A percentile compares a stretch with the other conserved stretches of the same genome.
Evolutionary conservation across 495 filamentous ascomycete species (phyloP).

Genomic region (Penicillium cinerascens): DNA sequence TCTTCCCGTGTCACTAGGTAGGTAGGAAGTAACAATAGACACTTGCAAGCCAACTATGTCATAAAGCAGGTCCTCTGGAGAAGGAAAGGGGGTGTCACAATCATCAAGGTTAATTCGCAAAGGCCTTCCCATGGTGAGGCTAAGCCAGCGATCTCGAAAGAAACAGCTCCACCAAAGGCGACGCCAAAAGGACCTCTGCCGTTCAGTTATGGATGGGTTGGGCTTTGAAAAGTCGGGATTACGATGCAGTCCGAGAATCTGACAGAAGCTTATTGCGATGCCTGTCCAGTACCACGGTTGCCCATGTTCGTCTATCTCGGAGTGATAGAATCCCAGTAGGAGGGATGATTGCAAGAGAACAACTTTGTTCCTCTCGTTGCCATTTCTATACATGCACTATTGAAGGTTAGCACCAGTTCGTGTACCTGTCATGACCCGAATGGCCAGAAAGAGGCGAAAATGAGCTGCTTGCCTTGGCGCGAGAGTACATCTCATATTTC

Average conservation of each 20-base stretch:
- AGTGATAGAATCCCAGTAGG: slow-evolving; percentile 39
- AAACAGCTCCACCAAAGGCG: slow-evolving; percentile 42
- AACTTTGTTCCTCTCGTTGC: slow-evolving; percentile 33
- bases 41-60: slow-evolving; percentile 19
- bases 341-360: slow-evolving; percentile 38
- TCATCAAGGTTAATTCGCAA: slow-evolving; percentile 35
- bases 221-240: slow-evolving; percentile 13
- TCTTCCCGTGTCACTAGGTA: slow-evolving; percentile 21
- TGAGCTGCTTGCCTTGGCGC: slow-evolving; percentile 28
- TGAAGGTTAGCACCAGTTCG: not conserved
- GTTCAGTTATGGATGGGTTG: slow-evolving; percentile 19
- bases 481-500: slow-evolving; percentile 37
- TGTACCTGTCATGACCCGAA: not conserved
- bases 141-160: slow-evolving; percentile 38
- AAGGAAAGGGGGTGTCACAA: slow-evolving; percentile 29
- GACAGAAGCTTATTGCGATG: slow-evolving; percentile 31
- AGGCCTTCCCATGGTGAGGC: slow-evolving; percentile 34
- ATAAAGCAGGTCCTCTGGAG: slow-evolving; percentile 24
- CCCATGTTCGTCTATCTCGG: slow-evolving; percentile 32
- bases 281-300: slow-evolving; percentile 40
- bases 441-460: not conserved
- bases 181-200: slow-evolving; percentile 32
- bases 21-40: not conserved
- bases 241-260: slow-evolving; percentile 35
- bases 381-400: slow-evolving; percentile 36